Percentiles rank a stretch among this genome's conserved stretches.
Conservation (phyloP, 2,329 filamentous ascomycete species). For the Harringtonia lauricola region DNA sequence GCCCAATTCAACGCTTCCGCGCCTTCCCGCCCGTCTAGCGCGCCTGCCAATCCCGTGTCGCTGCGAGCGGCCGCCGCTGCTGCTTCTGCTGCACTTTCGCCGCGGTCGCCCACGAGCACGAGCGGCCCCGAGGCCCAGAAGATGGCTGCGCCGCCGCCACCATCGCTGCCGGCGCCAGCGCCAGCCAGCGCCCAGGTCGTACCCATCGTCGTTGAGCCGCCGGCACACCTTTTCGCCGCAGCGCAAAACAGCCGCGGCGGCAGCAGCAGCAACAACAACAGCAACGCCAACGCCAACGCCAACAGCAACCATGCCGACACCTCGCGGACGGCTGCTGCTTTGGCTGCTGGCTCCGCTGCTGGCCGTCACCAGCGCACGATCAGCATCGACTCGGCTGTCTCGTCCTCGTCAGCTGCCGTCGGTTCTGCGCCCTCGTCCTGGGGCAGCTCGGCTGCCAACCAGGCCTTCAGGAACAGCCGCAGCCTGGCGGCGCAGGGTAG, state of each 20-base stretch:
- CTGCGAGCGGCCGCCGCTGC: conserved; percentile 10
- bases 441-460: conserved; percentile 60
- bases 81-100: conserved; percentile 6
- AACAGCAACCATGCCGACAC: conserved; percentile 51
- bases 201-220: not conserved
- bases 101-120: conserved; percentile 3
- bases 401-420: conserved; percentile 35
- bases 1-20: conserved; percentile 8
- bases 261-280: conserved; percentile 28
- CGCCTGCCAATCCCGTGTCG: conserved; percentile 4
- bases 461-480: conserved; percentile 26
- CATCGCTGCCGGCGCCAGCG: not conserved
- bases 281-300: conserved; percentile 45
- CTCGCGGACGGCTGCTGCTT: conserved; percentile 61
- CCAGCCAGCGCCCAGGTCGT: no score
- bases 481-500: not conserved
- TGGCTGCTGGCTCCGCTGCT: conserved; percentile 21
- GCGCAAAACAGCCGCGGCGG: not conserved
- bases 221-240: not conserved
- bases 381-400: conserved; percentile 14
- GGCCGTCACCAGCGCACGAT: conserved; percentile 31
- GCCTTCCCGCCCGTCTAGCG: not conserved
- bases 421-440: conserved; percentile 49
- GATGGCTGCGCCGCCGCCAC: not conserved
- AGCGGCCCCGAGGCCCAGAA: not conserved